A percentile compares a stretch with the other conserved stretches of the same genome.
These are phyloP conservation scores for Trichophyton rubrum DNA, from an alignment of 2,329 filamentous ascomycete species.

Conservation along the genomic window DNA sequence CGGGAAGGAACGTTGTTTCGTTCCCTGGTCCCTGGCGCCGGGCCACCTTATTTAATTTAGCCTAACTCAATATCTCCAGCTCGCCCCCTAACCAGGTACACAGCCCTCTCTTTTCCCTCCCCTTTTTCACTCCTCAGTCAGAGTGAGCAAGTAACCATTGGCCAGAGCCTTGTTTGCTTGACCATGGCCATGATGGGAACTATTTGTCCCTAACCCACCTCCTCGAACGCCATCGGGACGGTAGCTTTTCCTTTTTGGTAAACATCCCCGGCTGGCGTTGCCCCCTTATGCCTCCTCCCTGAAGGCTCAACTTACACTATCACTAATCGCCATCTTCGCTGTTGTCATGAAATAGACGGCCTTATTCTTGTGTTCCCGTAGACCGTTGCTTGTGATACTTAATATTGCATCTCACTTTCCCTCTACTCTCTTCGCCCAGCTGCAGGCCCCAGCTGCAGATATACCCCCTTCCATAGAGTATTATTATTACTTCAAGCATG, in stretches of 20 bases:
- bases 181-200: not conserved
- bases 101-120: not conserved
- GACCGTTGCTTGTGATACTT: not conserved
- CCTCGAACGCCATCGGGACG: not conserved
- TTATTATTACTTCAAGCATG: too few species aligned
- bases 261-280: not conserved
- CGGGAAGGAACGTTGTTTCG: constrained; percentile 5
- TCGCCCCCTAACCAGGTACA: not conserved
- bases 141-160: not conserved
- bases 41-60: constrained; percentile 2
- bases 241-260: not conserved
- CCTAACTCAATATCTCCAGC: not conserved
- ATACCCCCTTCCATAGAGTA: not conserved
- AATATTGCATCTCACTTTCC: too few species aligned
- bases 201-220: not conserved
- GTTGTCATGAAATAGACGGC: not conserved
- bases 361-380: not conserved
- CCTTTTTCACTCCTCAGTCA: not conserved
- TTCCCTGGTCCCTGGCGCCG: constrained; percentile 4
- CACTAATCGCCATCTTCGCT: not conserved
- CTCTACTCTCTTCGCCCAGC: not conserved
- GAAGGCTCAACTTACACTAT: not conserved
- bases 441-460: not conserved
- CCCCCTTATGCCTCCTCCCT: not conserved
- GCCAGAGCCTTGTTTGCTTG: not conserved